Conservation (phyloP, 176 grass and related monocot species). For the Aegilops umbellulata region DNA sequence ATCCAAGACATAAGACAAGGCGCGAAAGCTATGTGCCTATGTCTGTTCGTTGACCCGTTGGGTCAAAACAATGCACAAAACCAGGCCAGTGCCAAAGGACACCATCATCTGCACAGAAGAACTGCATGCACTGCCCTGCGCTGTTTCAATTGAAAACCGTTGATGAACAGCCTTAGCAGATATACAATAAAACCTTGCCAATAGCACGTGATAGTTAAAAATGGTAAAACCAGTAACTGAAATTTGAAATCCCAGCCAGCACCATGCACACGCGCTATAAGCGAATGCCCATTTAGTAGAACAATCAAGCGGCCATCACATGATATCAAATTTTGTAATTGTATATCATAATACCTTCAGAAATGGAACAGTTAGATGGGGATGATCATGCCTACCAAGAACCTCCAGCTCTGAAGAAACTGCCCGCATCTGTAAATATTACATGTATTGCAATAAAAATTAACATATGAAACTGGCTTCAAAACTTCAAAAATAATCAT, state of each 20-base stretch:
- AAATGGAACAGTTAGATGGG: constrained; percentile 91
- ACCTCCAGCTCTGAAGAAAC: constrained; percentile 88
- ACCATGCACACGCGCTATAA: constrained; percentile 10
- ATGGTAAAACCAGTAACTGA: not conserved
- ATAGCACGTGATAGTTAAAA: constrained; percentile 8
- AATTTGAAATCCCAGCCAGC: not conserved
- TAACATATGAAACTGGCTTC: not conserved
- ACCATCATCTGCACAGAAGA: not conserved
- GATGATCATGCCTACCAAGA: constrained; percentile 86
- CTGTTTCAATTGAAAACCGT: not conserved
- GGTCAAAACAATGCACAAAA: not conserved
- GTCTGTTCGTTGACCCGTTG: not conserved
- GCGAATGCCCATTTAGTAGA: constrained; percentile 10
- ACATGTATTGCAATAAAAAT: constrained; percentile 7
- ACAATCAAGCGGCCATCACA: constrained; percentile 16
- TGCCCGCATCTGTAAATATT: constrained; percentile 72
- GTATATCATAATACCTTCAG: constrained; percentile 65
- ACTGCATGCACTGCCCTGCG: not conserved
- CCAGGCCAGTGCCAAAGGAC: not conserved
- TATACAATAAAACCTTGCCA: constrained; percentile 1
- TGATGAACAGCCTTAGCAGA: not conserved
- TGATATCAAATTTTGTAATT: constrained; percentile 24
- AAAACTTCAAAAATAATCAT: not conserved
- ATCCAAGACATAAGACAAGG: not conserved
- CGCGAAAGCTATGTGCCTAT: not conserved